phyloP scores from a whole-genome alignment of 768 basidiomycete genomes.

The Tricholoma matsutake region DNA sequence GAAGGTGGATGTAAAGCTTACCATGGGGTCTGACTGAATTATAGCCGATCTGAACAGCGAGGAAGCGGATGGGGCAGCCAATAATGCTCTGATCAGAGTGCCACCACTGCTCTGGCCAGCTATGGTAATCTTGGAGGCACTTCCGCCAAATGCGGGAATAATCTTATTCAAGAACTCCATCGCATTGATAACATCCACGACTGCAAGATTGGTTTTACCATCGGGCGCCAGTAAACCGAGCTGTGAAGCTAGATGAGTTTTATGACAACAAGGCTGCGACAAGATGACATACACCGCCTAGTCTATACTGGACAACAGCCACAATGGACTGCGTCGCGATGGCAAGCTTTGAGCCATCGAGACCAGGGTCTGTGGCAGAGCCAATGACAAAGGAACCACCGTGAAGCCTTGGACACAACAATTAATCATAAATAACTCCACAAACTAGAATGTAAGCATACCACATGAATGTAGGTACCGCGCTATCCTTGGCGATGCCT shows the following conservation, averaged over 20 bases:
- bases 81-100: slow-evolving; percentile 70
- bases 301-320: slow-evolving; percentile 78
- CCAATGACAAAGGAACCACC: slow-evolving; percentile 80
- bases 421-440: background rate
- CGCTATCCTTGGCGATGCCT: slow-evolving; percentile 29
- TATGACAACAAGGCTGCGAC: background rate
- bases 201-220: slow-evolving; percentile 67
- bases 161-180: slow-evolving; percentile 59
- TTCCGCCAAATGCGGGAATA: slow-evolving; percentile 66
- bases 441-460: slow-evolving; percentile 25
- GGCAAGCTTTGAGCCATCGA: slow-evolving; percentile 79
- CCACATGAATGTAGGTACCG: slow-evolving; percentile 59
- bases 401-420: slow-evolving; percentile 57
- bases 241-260: slow-evolving; percentile 28
- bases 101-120: slow-evolving; percentile 86
- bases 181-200: slow-evolving; percentile 65
- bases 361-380: slow-evolving; percentile 63
- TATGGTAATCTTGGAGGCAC: slow-evolving; percentile 59
- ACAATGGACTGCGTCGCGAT: slow-evolving; percentile 71
- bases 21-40: slow-evolving; percentile 87
- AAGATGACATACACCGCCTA: slow-evolving; percentile 63
- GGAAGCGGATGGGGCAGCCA: slow-evolving; percentile 68
- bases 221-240: slow-evolving; percentile 75
- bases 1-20: slow-evolving; percentile 25
- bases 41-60: slow-evolving; percentile 76